Conservation (phyloP, 2,329 filamentous ascomycete genomes). For the Colletotrichum sp. region DNA sequence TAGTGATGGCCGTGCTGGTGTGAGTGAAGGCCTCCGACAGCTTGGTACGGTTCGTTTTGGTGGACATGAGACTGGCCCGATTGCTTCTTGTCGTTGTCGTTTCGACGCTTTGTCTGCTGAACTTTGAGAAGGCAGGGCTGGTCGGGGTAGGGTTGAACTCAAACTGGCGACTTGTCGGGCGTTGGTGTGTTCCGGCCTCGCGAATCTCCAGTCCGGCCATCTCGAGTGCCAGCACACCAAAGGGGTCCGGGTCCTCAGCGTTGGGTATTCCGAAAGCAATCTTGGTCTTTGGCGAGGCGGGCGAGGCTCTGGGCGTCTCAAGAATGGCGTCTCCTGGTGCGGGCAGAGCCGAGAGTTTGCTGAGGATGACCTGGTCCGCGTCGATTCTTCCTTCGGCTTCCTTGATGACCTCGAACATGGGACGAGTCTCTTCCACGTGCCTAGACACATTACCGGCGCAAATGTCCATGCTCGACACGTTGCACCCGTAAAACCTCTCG, state of each 20-base stretch:
- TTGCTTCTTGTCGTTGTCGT: slow-evolving; percentile 65
- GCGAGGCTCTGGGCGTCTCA: slow-evolving; percentile 44
- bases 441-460: slow-evolving; percentile 62
- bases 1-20: slow-evolving; percentile 57
- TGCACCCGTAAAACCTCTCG: slow-evolving; percentile 60
- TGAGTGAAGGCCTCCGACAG: slow-evolving; percentile 74
- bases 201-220: slow-evolving; percentile 88
- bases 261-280: slow-evolving; percentile 78
- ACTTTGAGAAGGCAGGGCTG: slow-evolving; percentile 70
- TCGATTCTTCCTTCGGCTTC: slow-evolving; percentile 84
- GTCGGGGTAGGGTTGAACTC: slow-evolving; percentile 79
- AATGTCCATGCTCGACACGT: slow-evolving; percentile 60
- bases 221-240: slow-evolving; percentile 88
- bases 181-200: slow-evolving; percentile 80
- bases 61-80: slow-evolving; percentile 77
- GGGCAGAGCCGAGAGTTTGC: slow-evolving; percentile 66
- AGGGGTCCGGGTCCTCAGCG: slow-evolving; percentile 86
- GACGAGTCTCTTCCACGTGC: slow-evolving; percentile 57
- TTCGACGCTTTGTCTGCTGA: slow-evolving; percentile 72
- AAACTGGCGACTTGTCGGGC: slow-evolving; percentile 81
- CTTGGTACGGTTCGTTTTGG: slow-evolving; percentile 70
- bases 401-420: slow-evolving; percentile 83
- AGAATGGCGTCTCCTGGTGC: slow-evolving; percentile 77
- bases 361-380: slow-evolving; percentile 72
- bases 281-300: slow-evolving; percentile 33